Conservation (phyloP, 2,329 filamentous ascomycete species). For the Diplodia seriata region DNA sequence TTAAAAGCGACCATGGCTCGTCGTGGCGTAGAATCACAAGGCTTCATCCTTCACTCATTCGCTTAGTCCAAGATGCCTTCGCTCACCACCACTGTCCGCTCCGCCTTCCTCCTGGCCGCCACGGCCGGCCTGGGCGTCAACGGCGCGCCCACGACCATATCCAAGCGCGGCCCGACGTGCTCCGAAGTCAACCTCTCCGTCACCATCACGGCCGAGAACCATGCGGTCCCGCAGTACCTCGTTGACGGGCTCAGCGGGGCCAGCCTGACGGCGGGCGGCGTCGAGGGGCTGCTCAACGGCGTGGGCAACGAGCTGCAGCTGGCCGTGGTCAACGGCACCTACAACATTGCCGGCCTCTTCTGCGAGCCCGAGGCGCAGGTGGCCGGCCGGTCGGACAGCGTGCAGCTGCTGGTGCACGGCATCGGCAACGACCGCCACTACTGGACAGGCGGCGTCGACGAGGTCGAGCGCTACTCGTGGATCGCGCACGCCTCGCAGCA, state of each 20-base stretch:
- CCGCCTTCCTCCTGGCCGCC: conserved; percentile 4
- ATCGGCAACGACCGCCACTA: conserved; percentile 49
- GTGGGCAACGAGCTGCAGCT: conserved; percentile 18
- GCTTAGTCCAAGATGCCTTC: conserved; percentile 13
- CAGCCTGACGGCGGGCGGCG: not conserved
- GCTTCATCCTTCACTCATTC: not conserved
- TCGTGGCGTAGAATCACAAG: not conserved
- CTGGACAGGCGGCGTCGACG: conserved; percentile 47
- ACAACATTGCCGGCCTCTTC: conserved; percentile 18
- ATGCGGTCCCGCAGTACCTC: conserved; percentile 4
- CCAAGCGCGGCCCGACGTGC: conserved; percentile 16
- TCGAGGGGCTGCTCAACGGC: conserved; percentile 18
- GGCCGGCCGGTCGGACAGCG: not conserved
- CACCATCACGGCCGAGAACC: conserved; percentile 20
- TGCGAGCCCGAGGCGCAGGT: conserved; percentile 24
- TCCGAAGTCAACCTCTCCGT: conserved; percentile 9
- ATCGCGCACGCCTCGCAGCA: conserved; percentile 50
- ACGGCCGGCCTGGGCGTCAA: conserved; percentile 1
- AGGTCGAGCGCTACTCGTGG: conserved; percentile 45
- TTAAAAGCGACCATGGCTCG: conserved; percentile 9
- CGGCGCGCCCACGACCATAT: not conserved
- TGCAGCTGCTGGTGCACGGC: conserved; percentile 52
- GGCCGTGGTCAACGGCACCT: conserved; percentile 22
- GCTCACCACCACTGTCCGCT: not conserved
- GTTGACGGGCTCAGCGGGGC: not conserved